phyloP scores from a whole-genome alignment of 2,329 filamentous ascomycete genomes.

The Zasmidium citrigriseum region DNA sequence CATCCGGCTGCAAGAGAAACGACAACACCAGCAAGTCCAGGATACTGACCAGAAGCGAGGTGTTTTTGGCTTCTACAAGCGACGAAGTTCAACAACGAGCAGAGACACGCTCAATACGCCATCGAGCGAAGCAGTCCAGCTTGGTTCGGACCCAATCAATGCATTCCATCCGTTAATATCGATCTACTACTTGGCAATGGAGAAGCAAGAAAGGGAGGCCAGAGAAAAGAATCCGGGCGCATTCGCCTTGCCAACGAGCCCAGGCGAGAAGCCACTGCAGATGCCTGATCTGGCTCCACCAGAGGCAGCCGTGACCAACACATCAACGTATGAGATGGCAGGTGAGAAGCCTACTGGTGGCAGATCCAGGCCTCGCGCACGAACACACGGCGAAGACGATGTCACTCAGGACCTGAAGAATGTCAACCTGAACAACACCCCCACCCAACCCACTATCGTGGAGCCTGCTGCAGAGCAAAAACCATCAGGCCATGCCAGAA shows the following conservation, averaged over 20 bases:
- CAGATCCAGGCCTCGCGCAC: slow-evolving; percentile 77
- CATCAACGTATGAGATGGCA: slow-evolving; percentile 80
- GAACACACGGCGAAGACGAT: slow-evolving; percentile 95
- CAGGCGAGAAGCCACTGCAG: slow-evolving; percentile 59
- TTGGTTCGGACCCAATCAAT: slow-evolving; percentile 85
- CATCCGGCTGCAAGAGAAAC: slow-evolving; percentile 69
- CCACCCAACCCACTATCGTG: slow-evolving; percentile 44
- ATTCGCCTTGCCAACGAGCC: slow-evolving; percentile 56
- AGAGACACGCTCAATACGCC: slow-evolving; percentile 80
- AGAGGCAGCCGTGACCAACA: slow-evolving; percentile 85
- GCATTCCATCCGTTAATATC: slow-evolving; percentile 91
- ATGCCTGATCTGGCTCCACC: slow-evolving; percentile 78
- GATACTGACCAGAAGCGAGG: slow-evolving; percentile 83
- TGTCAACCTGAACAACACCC: slow-evolving; percentile 62
- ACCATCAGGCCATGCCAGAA: slow-evolving; percentile 61
- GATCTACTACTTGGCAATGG: slow-evolving; percentile 92
- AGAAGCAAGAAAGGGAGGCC: slow-evolving; percentile 83
- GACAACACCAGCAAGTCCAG: slow-evolving; percentile 60
- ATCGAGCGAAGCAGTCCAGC: slow-evolving; percentile 81
- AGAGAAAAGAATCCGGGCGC: slow-evolving; percentile 61
- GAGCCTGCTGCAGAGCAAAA: slow-evolving; percentile 37
- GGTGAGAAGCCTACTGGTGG: slow-evolving; percentile 86
- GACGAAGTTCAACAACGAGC: slow-evolving; percentile 84
- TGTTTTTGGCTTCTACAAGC: slow-evolving; percentile 97
- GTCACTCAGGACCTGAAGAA: slow-evolving; percentile 72